Evolutionary conservation across 352 stramenopile genomes (phyloP).

Genomic region (Phytophthora fragariae): DNA sequence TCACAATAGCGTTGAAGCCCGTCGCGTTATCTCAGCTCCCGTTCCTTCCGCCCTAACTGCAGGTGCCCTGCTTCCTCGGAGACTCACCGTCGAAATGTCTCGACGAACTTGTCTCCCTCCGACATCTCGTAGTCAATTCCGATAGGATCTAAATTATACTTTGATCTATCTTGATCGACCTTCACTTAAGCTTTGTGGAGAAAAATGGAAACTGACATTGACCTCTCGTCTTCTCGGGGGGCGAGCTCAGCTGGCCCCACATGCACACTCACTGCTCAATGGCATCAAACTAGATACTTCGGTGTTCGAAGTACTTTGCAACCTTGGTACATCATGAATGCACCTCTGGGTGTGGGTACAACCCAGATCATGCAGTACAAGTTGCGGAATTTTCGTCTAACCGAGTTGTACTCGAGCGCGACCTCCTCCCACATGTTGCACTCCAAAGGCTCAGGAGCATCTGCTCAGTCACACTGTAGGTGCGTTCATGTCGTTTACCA

Average conservation of each 20-base stretch:
- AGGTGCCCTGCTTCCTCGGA: neutral
- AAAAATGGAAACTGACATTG: too few species aligned
- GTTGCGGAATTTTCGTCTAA: too few species aligned
- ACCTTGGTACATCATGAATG: neutral
- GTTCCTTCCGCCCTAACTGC: neutral
- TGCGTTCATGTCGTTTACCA: too few species aligned
- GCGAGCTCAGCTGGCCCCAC: too few species aligned
- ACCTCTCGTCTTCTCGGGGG: too few species aligned
- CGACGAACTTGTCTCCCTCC: conserved; percentile 4
- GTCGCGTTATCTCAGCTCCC: neutral
- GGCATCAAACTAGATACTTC: too few species aligned
- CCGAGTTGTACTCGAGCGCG: too few species aligned
- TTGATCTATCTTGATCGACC: conserved; percentile 9
- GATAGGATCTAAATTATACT: conserved; percentile 2
- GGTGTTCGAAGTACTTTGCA: neutral
- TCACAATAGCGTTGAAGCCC: neutral
- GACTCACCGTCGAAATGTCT: conserved; percentile 3
- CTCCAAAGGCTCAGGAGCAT: too few species aligned
- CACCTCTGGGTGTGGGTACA: neutral
- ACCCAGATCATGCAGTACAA: neutral
- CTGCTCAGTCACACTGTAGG: too few species aligned
- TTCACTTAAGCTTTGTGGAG: too few species aligned
- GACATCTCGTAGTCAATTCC: conserved; percentile 1
- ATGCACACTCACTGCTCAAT: too few species aligned
- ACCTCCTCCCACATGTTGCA: too few species aligned